These are phyloP conservation scores for Plantago ovata DNA, from an alignment of 257 asterid species.

Conservation along the genomic window DNA sequence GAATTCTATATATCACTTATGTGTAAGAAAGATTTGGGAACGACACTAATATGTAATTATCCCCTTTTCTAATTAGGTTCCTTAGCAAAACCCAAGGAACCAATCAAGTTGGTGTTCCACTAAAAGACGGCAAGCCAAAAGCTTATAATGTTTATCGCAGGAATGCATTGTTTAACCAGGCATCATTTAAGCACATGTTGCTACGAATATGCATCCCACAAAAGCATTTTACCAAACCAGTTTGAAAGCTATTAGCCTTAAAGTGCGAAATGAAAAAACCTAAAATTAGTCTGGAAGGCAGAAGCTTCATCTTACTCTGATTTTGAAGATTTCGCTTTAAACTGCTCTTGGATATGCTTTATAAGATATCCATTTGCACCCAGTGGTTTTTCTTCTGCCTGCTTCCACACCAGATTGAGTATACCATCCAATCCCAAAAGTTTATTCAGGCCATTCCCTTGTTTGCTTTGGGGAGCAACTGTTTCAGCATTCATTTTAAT, in stretches of 20 bases:
- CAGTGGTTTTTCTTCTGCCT: conserved; percentile 85
- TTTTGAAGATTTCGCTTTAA: conserved; percentile 86
- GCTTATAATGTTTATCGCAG: too few relatives aligned
- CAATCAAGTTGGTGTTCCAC: too few relatives aligned
- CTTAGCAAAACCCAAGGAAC: too few relatives aligned
- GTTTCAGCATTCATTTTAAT: conserved; percentile 87
- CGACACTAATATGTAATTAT: too few relatives aligned
- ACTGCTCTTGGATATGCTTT: conserved; percentile 94
- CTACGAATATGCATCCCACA: conserved; percentile 13
- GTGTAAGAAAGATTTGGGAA: too few relatives aligned
- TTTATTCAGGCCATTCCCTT: conserved; percentile 85
- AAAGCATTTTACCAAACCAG: conserved; percentile 6
- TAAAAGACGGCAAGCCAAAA: too few relatives aligned
- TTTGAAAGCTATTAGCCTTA: conserved; percentile 16
- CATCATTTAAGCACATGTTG: conserved; percentile 11
- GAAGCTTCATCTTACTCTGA: conserved; percentile 69
- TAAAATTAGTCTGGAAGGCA: conserved; percentile 17
- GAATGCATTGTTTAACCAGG: too few relatives aligned
- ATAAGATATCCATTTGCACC: conserved; percentile 87
- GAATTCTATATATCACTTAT: too few relatives aligned
- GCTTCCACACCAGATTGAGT: conserved; percentile 96
- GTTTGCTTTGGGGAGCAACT: conserved; percentile 78
- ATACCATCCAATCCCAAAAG: conserved; percentile 93
- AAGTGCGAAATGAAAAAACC: conserved; percentile 8
- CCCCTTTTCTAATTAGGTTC: too few relatives aligned